These are phyloP conservation scores for Amauroascus verrucosus DNA, from an alignment of 2,329 filamentous ascomycete genomes.

Conservation along the genomic window DNA sequence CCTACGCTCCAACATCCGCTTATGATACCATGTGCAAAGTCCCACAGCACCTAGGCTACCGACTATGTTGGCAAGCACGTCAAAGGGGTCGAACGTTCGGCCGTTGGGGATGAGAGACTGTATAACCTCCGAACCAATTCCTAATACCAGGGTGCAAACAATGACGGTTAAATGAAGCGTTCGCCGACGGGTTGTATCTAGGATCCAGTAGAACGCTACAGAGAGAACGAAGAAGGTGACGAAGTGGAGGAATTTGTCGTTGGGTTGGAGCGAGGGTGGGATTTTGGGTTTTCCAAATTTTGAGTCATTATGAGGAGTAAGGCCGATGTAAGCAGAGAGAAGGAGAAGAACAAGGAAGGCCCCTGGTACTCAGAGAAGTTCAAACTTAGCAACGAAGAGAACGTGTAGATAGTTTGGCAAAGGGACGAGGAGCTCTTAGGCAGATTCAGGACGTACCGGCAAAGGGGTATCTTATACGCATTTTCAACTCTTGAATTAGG, in stretches of 20 bases:
- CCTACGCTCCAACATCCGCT: conserved; percentile 84
- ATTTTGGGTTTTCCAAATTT: conserved; percentile 24
- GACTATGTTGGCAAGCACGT: conserved; percentile 77
- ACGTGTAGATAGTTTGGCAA: background rate
- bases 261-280: conserved; percentile 48
- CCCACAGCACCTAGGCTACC: conserved; percentile 63
- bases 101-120: conserved; percentile 58
- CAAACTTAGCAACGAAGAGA: background rate
- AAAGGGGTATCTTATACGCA: conserved; percentile 82
- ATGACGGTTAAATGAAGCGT: conserved; percentile 73
- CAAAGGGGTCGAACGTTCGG: conserved; percentile 63
- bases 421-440: background rate
- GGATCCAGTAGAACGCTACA: conserved; percentile 82
- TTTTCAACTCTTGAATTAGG: no score
- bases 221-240: conserved; percentile 86
- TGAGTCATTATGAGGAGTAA: conserved; percentile 45
- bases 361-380: conserved; percentile 38
- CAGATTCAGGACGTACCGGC: conserved; percentile 54
- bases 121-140: conserved; percentile 49
- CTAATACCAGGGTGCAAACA: conserved; percentile 58
- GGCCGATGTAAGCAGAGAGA: conserved; percentile 66
- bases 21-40: conserved; percentile 84
- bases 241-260: conserved; percentile 84
- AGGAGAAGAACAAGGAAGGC: conserved; percentile 59
- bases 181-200: conserved; percentile 80